Conservation (phyloP, 176 grass and related monocot genomes). For the Elymus sibiricus region DNA sequence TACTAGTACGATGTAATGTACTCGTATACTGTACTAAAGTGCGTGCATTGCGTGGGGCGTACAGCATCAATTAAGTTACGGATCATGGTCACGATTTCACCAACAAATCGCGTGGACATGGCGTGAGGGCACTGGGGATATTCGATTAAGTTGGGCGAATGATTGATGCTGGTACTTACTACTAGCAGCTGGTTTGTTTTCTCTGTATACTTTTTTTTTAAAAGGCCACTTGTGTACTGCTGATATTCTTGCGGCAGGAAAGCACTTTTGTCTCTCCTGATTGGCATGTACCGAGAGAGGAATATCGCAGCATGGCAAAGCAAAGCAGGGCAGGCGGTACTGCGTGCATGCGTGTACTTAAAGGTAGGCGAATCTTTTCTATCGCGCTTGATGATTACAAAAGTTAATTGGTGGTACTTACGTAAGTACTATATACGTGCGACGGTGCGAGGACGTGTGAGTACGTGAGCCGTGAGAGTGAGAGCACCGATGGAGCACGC, state of each 20-base stretch:
- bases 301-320: slow-evolving; percentile 43
- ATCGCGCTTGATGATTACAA: background rate
- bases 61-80: no score
- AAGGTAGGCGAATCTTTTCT: background rate
- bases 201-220: background rate
- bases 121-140: no score
- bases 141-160: background rate
- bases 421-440: background rate
- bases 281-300: slow-evolving; percentile 27
- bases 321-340: background rate
- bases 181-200: background rate
- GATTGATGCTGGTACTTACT: background rate
- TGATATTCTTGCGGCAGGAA: slow-evolving; percentile 27
- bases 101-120: background rate
- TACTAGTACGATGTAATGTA: no score
- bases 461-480: background rate
- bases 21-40: no score
- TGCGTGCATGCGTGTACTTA: background rate
- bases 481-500: background rate
- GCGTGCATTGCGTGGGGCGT: no score
- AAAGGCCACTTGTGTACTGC: background rate
- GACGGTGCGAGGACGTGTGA: background rate
- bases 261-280: slow-evolving; percentile 25
- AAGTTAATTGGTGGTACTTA: background rate
- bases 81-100: background rate